Evolutionary conservation across 1,284 basidiomycete species (phyloP), one percentile per base, ranked within the genome.

Genomic region (Schizophyllum amplum): DNA sequence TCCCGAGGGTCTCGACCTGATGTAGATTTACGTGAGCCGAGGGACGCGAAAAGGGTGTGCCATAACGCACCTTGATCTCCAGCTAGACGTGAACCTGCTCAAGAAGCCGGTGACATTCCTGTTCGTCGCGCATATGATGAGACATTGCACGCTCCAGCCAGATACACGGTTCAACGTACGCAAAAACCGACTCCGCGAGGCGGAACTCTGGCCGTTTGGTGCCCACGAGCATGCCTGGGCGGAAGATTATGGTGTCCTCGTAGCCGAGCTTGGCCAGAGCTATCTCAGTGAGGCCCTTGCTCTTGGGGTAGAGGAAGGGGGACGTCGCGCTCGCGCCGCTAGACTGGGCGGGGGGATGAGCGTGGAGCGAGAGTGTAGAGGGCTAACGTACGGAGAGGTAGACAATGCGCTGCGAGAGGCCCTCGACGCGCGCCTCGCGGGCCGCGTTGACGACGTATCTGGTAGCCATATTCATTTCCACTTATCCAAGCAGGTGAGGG

Each of bases 381-480:
- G 21, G n/a, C n/a, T n/a, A n/a, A 68, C 76, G 51, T 57, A 86
- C 86, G 1, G 87, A 91, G 57, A 86, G 68, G 66, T 92, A 92
- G 9, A 92, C 74, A 9, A 91, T 60, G 1, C 80, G 77, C 61
- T 90, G 86, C 5, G 59, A 48, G 7, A 76, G 68, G 57, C 76
- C 75, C 21, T 77, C 70, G 7, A 71, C 67, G 62, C 78, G 82
- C 2, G 88, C 86, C 13, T 80, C 83, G 52, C 77, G 73, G 6
- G 87, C 89, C 6, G 84, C 82, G 51, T 82, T 81, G 46, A 92
- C 65, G 21, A 91, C 88, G 65, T 90, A 90, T 65, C 86, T 87
- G 56, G n/a, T 15, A 26, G 52, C 33, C 50, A 24, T 42, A 55
- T 52, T 50, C 20, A 50, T 9, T 50, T 15, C 24, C 22, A 13